These are phyloP conservation scores for Penicillium sp. DNA, from an alignment of 2,329 filamentous ascomycete genomes.

Conservation along the genomic window DNA sequence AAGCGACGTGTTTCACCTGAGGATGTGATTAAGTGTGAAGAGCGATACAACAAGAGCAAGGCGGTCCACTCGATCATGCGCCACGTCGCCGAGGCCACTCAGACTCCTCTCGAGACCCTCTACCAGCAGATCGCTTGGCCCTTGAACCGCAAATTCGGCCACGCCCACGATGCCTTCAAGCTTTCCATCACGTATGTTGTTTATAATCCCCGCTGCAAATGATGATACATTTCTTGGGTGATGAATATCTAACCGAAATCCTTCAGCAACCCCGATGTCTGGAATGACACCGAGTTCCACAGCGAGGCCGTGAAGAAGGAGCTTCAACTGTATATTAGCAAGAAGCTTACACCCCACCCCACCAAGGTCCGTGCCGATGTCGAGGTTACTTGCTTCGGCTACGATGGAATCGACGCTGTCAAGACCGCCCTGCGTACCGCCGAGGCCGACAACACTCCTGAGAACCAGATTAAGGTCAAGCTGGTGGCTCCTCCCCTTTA, in stretches of 20 bases:
- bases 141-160: constrained; percentile 94
- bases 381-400: constrained; percentile 92
- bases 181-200: constrained; percentile 87
- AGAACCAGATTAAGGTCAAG: constrained; percentile 96
- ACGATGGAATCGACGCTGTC: constrained; percentile 97
- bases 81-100: constrained; percentile 96
- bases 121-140: constrained; percentile 98
- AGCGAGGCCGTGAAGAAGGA: constrained; percentile 84
- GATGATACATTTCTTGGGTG: background rate
- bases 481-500: constrained; percentile 97
- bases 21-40: constrained; percentile 97
- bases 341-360: constrained; percentile 95
- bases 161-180: constrained; percentile 98
- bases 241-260: constrained; percentile 11
- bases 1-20: constrained; percentile 98
- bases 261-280: constrained; percentile 85
- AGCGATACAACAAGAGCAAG: constrained; percentile 99
- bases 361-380: constrained; percentile 98
- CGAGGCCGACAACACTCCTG: constrained; percentile 87
- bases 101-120: constrained; percentile 88
- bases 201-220: background rate
- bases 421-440: constrained; percentile 90
- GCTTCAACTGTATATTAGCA: constrained; percentile 92
- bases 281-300: constrained; percentile 90
- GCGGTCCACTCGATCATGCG: constrained; percentile 99